A percentile compares a stretch with the other conserved stretches of the same genome.
Evolutionary conservation across 495 filamentous ascomycete species (phyloP).

Genomic region (Tuber calosporum): DNA sequence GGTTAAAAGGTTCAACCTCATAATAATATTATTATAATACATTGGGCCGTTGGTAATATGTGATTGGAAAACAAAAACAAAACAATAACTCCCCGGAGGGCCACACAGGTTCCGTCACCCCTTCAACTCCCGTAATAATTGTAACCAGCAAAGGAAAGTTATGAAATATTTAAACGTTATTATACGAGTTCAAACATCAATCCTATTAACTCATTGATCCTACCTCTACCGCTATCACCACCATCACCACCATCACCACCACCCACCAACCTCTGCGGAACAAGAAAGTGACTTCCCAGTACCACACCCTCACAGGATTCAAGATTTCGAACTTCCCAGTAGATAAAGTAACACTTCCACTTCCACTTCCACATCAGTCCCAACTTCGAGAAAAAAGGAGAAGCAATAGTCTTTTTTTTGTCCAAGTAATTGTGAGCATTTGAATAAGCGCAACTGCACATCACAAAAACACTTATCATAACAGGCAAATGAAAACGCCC

Average conservation of each 20-base stretch:
- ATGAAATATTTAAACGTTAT: background rate
- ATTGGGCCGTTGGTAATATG: background rate
- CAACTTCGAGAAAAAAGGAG: background rate
- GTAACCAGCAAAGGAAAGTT: background rate
- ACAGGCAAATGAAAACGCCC: conserved; percentile 40
- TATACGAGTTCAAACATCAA: background rate
- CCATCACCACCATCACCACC: background rate
- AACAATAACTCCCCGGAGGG: background rate
- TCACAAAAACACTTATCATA: background rate
- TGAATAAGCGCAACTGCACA: background rate
- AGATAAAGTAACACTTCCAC: background rate
- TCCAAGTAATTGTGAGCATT: conserved; percentile 3
- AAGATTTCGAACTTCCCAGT: background rate
- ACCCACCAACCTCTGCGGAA: background rate
- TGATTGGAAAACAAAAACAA: background rate
- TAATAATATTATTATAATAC: background rate
- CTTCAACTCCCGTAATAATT: background rate
- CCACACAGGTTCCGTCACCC: background rate
- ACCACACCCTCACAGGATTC: background rate
- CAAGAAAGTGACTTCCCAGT: background rate
- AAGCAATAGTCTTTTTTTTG: background rate
- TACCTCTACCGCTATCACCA: no score
- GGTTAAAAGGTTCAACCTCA: background rate
- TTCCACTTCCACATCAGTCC: background rate
- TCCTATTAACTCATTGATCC: background rate